Evolutionary conservation across 2,329 filamentous ascomycete genomes (phyloP).

Genomic region (Penicillium frequentans): DNA sequence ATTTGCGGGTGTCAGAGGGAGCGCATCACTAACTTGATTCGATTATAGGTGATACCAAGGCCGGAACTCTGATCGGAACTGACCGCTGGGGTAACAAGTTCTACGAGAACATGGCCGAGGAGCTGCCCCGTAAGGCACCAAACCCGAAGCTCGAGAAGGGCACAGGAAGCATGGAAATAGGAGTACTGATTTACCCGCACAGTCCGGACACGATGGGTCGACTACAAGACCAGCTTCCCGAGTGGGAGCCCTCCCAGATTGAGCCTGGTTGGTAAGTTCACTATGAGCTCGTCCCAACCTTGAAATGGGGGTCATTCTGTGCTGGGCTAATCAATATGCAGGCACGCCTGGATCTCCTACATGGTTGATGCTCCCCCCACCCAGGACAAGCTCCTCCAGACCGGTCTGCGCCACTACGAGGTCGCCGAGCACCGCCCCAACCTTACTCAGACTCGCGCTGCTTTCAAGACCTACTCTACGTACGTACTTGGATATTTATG

Average conservation of each 20-base stretch:
- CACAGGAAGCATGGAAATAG: not conserved
- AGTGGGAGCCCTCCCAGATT: conserved; percentile 65
- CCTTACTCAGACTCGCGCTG: conserved; percentile 71
- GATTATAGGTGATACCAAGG: conserved; percentile 85
- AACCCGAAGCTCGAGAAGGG: not conserved
- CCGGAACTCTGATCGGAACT: conserved; percentile 77
- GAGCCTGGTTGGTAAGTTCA: conserved; percentile 76
- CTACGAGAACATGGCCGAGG: conserved; percentile 88
- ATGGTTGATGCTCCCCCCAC: conserved; percentile 82
- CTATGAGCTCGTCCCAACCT: not conserved
- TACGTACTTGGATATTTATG: conserved; percentile 54
- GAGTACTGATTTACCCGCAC: conserved; percentile 14
- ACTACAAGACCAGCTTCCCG: conserved; percentile 69
- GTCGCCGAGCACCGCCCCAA: conserved; percentile 70
- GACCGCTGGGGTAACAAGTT: conserved; percentile 97
- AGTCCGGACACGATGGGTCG: conserved; percentile 97
- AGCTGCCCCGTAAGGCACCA: conserved; percentile 70
- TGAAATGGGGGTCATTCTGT: not conserved
- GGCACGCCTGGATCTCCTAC: conserved; percentile 97
- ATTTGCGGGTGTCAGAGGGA: not conserved
- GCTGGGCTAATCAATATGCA: conserved; percentile 26
- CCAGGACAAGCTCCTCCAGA: conserved; percentile 69
- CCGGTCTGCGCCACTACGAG: conserved; percentile 73
- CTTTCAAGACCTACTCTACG: conserved; percentile 95
- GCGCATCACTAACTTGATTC: conserved; percentile 25